Conservation (phyloP, 2,329 filamentous ascomycete genomes). For the Ascochyta rabiei region DNA sequence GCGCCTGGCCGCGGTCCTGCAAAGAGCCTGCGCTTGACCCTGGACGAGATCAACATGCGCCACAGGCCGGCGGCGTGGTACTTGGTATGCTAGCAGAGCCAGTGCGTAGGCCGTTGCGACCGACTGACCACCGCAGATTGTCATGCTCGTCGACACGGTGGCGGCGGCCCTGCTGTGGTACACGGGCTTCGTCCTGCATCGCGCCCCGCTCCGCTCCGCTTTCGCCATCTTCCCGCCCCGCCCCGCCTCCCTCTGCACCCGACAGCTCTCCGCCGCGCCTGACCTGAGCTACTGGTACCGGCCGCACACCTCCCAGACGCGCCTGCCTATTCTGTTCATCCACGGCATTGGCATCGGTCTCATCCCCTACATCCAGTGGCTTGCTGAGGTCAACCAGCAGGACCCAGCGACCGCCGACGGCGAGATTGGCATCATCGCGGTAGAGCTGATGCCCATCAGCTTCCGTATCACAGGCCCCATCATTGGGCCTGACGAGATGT, state of each 20-base stretch:
- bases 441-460: slow-evolving; percentile 71
- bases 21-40: slow-evolving; percentile 65
- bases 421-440: slow-evolving; percentile 66
- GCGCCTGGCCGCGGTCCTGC: slow-evolving; percentile 62
- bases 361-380: slow-evolving; percentile 65
- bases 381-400: slow-evolving; percentile 57
- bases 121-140: slow-evolving; percentile 41
- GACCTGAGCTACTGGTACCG: slow-evolving; percentile 69
- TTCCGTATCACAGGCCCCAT: slow-evolving; percentile 65
- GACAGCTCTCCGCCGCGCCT: slow-evolving; percentile 55
- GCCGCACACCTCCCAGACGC: slow-evolving; percentile 64
- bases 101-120: rapidly evolving
- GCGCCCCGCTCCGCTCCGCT: slow-evolving; percentile 51
- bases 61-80: slow-evolving; percentile 72
- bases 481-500: slow-evolving; percentile 59
- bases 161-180: slow-evolving; percentile 52
- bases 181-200: slow-evolving; percentile 61
- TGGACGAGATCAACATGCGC: slow-evolving; percentile 67
- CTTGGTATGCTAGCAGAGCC: slow-evolving; percentile 49
- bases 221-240: slow-evolving; percentile 65
- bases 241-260: slow-evolving; percentile 56
- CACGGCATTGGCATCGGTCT: slow-evolving; percentile 75
- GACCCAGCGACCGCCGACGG: slow-evolving; percentile 44
- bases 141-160: slow-evolving; percentile 59
- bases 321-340: slow-evolving; percentile 68